These are phyloP conservation scores for Noccaea caerulescens DNA, from an alignment of 345 rosid genomes.

Conservation along the genomic window DNA sequence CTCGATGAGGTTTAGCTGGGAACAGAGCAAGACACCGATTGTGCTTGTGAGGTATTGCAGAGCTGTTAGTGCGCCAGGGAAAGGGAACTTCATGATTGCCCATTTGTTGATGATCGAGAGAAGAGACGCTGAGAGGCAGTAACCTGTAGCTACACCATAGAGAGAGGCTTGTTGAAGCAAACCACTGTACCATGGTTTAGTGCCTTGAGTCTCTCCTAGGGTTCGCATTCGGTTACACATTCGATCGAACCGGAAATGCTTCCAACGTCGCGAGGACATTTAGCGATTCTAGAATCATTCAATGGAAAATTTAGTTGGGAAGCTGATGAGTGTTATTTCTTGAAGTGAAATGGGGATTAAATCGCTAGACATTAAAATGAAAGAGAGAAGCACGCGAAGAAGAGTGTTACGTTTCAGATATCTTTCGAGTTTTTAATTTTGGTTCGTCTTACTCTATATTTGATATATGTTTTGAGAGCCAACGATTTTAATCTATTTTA, in stretches of 20 bases:
- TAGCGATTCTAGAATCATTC: not conserved
- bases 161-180: slow-evolving; percentile 63
- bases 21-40: slow-evolving; percentile 66
- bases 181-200: slow-evolving; percentile 46
- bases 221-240: slow-evolving; percentile 2
- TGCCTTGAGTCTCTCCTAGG: slow-evolving; percentile 1
- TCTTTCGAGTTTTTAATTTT: slow-evolving; percentile 3
- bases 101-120: slow-evolving; percentile 97
- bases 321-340: not conserved
- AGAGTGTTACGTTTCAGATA: slow-evolving; percentile 15
- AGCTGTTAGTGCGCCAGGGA: slow-evolving; percentile 91
- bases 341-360: not conserved
- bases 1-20: slow-evolving; percentile 60
- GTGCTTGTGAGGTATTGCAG: slow-evolving; percentile 89
- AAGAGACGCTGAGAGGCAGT: slow-evolving; percentile 88
- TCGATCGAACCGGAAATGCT: not conserved
- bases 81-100: slow-evolving; percentile 90
- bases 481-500: not conserved
- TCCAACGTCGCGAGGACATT: slow-evolving; percentile 3
- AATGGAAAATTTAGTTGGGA: not conserved
- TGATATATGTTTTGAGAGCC: not conserved
- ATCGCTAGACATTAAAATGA: not conserved
- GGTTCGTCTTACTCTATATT: not conserved
- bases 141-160: slow-evolving; percentile 87
- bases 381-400: slow-evolving; percentile 26